phyloP scores from a whole-genome alignment of 257 asterid species.

The Nicotiana tabacum region DNA sequence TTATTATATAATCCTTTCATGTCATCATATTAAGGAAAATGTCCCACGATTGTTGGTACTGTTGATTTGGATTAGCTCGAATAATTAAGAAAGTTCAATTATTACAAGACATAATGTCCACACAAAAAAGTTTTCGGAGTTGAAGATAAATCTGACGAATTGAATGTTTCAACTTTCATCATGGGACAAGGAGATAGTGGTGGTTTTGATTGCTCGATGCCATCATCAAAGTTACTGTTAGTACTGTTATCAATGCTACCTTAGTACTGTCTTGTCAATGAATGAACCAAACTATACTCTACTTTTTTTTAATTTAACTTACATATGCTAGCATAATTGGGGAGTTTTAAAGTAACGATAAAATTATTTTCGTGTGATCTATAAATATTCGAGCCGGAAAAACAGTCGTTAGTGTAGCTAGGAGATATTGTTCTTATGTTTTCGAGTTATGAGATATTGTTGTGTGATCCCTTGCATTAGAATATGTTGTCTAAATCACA shows the following conservation, averaged over 20 bases:
- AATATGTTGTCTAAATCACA: rapidly evolving
- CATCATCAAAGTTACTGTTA: constrained; percentile 5
- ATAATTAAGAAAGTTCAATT: constrained; percentile 16
- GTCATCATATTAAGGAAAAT: background rate
- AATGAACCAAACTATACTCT: background rate
- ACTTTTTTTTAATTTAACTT: too few species aligned
- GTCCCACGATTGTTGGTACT: background rate
- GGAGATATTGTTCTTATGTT: too few species aligned
- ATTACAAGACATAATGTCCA: constrained; percentile 11
- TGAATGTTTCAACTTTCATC: background rate
- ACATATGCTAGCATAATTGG: too few species aligned
- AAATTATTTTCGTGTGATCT: too few species aligned
- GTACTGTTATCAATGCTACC: constrained; percentile 1
- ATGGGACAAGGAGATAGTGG: constrained; percentile 3
- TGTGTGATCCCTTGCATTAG: too few species aligned
- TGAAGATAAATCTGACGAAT: constrained; percentile 4
- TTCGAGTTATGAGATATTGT: too few species aligned
- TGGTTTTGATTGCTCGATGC: background rate
- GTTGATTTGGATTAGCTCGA: constrained; percentile 18
- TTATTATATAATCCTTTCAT: background rate
- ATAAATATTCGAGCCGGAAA: too few species aligned
- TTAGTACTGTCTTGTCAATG: constrained; percentile 19
- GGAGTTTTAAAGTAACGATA: too few species aligned
- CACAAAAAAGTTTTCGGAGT: background rate
- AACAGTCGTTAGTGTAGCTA: too few species aligned